A percentile compares a stretch with the other conserved stretches of the same genome.
Conservation (phyloP, 148 eudicot species). For the Camellia sinensis region DNA sequence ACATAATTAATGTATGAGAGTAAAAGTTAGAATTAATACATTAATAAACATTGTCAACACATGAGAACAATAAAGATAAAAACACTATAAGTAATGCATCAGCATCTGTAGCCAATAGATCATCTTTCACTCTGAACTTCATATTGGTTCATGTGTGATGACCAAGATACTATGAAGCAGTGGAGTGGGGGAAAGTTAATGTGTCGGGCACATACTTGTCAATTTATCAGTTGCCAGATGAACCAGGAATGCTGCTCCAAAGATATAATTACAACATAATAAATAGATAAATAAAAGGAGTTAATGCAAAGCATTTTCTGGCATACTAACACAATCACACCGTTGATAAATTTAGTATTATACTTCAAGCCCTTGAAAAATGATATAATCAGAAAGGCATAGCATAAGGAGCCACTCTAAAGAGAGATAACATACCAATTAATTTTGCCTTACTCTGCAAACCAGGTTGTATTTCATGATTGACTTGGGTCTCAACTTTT, state of each 20-base stretch:
- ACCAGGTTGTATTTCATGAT: neutral
- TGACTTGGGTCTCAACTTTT: too few relatives aligned
- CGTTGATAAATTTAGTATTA: neutral
- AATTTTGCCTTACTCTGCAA: neutral
- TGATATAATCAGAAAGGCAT: neutral
- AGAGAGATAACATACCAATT: neutral
- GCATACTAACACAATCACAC: neutral
- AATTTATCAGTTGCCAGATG: neutral
- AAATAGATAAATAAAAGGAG: too few relatives aligned
- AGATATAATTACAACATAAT: neutral
- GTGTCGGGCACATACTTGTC: neutral
- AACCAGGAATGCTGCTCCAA: neutral
- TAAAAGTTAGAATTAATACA: slow-evolving; percentile 2
- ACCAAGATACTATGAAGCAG: neutral
- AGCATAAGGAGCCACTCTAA: neutral
- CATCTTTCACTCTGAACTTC: neutral
- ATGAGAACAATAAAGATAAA: too few relatives aligned
- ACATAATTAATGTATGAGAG: too few relatives aligned
- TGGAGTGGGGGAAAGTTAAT: too few relatives aligned
- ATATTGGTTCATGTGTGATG: neutral
- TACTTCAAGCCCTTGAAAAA: neutral
- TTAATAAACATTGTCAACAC: neutral
- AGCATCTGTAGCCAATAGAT: neutral
- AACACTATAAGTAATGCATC: too few relatives aligned
- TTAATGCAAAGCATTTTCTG: neutral